Conservation (phyloP, 345 rosid genomes). For the Dipteronia dyeriana region DNA sequence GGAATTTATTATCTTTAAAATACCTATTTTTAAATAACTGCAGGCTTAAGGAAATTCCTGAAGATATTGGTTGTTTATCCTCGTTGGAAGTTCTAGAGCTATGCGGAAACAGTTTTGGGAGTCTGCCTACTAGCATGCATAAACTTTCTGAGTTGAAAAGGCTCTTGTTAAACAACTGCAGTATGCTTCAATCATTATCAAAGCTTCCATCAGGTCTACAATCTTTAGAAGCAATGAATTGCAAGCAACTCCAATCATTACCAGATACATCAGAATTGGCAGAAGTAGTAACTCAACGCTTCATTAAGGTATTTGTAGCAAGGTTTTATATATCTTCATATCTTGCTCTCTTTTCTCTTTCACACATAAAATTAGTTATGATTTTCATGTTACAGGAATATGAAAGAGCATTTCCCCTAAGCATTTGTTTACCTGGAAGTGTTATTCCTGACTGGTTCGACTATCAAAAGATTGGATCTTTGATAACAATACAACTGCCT, state of each 20-base stretch:
- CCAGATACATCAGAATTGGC: neutral
- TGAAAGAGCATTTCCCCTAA: neutral
- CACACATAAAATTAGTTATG: neutral
- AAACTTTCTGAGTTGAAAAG: neutral
- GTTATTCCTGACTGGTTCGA: neutral
- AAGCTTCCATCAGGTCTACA: conserved; percentile 5
- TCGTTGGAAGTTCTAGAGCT: neutral
- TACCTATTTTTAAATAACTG: neutral
- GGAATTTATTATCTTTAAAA: neutral
- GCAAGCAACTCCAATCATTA: neutral
- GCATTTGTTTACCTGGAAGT: neutral
- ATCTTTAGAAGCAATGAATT: neutral
- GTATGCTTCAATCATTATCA: neutral
- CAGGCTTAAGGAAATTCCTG: neutral
- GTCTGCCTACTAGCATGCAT: conserved; percentile 10
- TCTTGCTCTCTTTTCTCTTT: no score
- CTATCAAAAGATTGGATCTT: neutral
- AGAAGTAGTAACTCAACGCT: neutral
- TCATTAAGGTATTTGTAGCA: no score
- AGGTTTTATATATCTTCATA: no score
- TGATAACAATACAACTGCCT: neutral
- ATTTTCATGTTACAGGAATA: neutral
- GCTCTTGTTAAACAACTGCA: neutral
- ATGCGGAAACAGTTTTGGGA: neutral
- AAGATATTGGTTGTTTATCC: neutral